Conservation (phyloP, 257 asterid genomes). For the Pogostemon cablin region DNA sequence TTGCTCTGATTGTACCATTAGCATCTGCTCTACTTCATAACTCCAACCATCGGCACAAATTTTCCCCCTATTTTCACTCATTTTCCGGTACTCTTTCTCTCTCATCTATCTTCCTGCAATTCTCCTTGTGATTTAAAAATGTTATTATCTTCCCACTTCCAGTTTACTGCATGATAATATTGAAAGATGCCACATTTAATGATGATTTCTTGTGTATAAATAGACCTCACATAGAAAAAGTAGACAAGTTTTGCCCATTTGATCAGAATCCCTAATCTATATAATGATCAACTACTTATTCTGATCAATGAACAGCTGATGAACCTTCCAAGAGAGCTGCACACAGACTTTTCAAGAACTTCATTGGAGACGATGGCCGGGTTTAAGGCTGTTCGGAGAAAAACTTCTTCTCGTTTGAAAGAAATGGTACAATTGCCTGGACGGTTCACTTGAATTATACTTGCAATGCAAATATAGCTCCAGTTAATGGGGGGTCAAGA, state of each 20-base stretch:
- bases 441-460: conserved; percentile 52
- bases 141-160: no score
- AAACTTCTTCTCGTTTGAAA: conserved; percentile 66
- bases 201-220: not conserved
- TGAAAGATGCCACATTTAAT: not conserved
- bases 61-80: conserved; percentile 32
- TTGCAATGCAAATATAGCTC: conserved; percentile 61
- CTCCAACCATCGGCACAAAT: conserved; percentile 30
- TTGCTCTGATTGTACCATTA: conserved; percentile 29
- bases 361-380: conserved; percentile 80
- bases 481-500: conserved; percentile 74
- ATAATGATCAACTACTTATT: not conserved
- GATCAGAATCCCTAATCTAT: not conserved
- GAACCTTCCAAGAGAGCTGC: conserved; percentile 41
- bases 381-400: conserved; percentile 66
- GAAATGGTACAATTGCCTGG: conserved; percentile 84
- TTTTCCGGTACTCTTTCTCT: conserved; percentile 41
- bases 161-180: no score
- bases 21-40: conserved; percentile 25
- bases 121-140: not conserved
- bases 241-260: not conserved
- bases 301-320: conserved; percentile 40
- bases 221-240: not conserved
- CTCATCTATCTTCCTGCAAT: not conserved
- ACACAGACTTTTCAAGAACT: conserved; percentile 51